These are phyloP conservation scores for Jamesozyma spencerorum DNA, from an alignment of 805 yeast species.

Conservation along the genomic window DNA sequence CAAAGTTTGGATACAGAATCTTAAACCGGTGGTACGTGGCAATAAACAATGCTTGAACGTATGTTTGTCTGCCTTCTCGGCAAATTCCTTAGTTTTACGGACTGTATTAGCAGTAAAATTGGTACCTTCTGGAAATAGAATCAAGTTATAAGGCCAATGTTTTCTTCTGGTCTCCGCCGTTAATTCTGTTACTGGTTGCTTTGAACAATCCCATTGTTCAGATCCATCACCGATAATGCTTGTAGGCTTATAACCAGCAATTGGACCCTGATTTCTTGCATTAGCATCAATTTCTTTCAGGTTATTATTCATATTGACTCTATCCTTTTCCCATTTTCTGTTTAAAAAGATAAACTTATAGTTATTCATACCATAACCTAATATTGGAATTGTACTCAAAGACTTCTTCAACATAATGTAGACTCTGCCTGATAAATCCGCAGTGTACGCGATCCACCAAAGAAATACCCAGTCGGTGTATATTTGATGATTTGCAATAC, in stretches of 20 bases:
- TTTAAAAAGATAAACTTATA: slow-evolving; percentile 71
- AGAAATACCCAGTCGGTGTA: slow-evolving; percentile 88
- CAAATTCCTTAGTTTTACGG: slow-evolving; percentile 46
- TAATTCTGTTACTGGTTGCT: slow-evolving; percentile 21
- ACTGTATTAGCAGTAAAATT: slow-evolving; percentile 63
- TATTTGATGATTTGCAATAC: slow-evolving; percentile 86
- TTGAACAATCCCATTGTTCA: slow-evolving; percentile 18
- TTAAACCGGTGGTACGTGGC: slow-evolving; percentile 80
- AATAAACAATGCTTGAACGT: slow-evolving; percentile 55
- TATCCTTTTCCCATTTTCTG: slow-evolving; percentile 81
- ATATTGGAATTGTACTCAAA: slow-evolving; percentile 54
- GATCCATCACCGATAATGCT: slow-evolving; percentile 23
- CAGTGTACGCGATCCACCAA: slow-evolving; percentile 78
- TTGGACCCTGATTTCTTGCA: slow-evolving; percentile 48
- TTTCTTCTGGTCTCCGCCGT: slow-evolving; percentile 4
- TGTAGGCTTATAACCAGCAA: slow-evolving; percentile 31
- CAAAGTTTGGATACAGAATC: slow-evolving; percentile 52
- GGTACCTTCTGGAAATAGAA: slow-evolving; percentile 93
- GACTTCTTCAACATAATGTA: slow-evolving; percentile 74
- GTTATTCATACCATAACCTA: slow-evolving; percentile 80
- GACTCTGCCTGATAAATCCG: slow-evolving; percentile 53
- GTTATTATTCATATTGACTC: slow-evolving; percentile 44
- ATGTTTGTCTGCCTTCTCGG: slow-evolving; percentile 40
- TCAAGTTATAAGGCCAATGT: slow-evolving; percentile 54
- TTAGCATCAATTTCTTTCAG: slow-evolving; percentile 51